Conservation (phyloP, 2,329 filamentous ascomycete genomes). For the Colletotrichum trifolii region DNA sequence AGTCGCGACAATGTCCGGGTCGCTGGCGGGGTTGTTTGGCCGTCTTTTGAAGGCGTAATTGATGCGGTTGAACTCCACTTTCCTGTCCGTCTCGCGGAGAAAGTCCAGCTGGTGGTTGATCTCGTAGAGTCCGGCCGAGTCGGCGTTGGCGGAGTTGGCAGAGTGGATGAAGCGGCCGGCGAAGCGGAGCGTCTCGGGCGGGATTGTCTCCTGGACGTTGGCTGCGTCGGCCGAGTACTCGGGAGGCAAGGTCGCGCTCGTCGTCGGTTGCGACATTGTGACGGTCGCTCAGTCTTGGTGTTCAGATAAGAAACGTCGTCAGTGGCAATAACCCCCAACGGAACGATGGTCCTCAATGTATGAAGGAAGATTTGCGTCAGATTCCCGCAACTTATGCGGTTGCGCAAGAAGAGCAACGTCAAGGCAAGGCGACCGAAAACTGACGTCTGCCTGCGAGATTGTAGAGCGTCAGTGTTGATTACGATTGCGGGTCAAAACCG, state of each 20-base stretch:
- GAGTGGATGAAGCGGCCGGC: constrained; percentile 48
- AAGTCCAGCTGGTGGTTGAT: constrained; percentile 49
- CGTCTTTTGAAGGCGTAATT: constrained; percentile 42
- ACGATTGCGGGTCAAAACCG: background rate
- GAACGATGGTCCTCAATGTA: too few species aligned
- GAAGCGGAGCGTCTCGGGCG: constrained; percentile 47
- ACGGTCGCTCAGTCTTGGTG: background rate
- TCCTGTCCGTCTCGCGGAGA: constrained; percentile 46
- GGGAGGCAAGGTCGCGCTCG: constrained; percentile 14
- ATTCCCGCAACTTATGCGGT: background rate
- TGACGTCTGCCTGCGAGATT: background rate
- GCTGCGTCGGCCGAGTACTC: constrained; percentile 19
- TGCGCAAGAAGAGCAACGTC: background rate
- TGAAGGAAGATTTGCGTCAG: too few species aligned
- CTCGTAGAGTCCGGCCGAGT: constrained; percentile 48
- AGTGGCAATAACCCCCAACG: too few species aligned
- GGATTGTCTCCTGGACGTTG: constrained; percentile 36
- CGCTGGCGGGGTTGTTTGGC: constrained; percentile 1
- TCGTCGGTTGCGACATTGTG: constrained; percentile 7
- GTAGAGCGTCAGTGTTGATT: background rate
- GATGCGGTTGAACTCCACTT: constrained; percentile 46
- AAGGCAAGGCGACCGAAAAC: background rate
- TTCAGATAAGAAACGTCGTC: too few species aligned
- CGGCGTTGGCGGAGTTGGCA: constrained; percentile 39
- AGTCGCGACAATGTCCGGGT: constrained; percentile 42